Base-by-base conservation (phyloP, 306 rosid genomes). In the Mimosa bimucronata region DNA sequence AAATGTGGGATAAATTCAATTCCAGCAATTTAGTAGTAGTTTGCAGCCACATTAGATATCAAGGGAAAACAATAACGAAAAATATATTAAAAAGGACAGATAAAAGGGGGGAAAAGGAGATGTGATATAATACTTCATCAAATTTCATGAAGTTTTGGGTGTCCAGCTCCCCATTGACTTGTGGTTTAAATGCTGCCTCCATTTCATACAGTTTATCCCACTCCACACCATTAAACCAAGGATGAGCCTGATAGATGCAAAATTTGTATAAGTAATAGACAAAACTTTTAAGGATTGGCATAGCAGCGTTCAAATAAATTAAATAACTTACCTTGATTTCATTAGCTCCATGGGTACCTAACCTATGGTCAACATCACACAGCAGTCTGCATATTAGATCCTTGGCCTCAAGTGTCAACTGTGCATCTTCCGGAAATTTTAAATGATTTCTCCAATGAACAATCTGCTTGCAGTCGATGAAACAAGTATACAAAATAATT, bases 101-200 rank as follows among this genome's bases (percentile, higher is more conserved):
- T 41, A 5, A 75, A 30, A 25, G 6, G 76, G n/a, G 55, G 7
- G 3, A 5, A 70, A 23, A 77, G 75, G 79, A 70, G 79, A 58
- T 44, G 71, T 76, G 5, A 62, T 75, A 79, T 19, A 25, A 75
- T 88, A 95, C 98, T 89, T 95, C 98, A 80, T 95, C 98, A 90
- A 95, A 95, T 88, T 92, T 95, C 98, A 95, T 95, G 82, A 95
- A 95, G 90, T 95, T 95, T 84, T 92, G 98, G 86, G 98, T 95
- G 85, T 95, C 98, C 81, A 95, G 92, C 88, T 95, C 98, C 74
- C 94, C 97, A 18, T 91, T 95, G 74, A 95, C 96, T 89, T 91
- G 92, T 84, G 98, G 98, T 71, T 90, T 92, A 83, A 92, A 91
- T 76, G 98, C 98, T 85, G 98, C 98, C 29, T 90, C 98, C 98